These are phyloP conservation scores for Notholithocarpus densiflorus DNA, from an alignment of 306 rosid genomes.

Conservation along the genomic window DNA sequence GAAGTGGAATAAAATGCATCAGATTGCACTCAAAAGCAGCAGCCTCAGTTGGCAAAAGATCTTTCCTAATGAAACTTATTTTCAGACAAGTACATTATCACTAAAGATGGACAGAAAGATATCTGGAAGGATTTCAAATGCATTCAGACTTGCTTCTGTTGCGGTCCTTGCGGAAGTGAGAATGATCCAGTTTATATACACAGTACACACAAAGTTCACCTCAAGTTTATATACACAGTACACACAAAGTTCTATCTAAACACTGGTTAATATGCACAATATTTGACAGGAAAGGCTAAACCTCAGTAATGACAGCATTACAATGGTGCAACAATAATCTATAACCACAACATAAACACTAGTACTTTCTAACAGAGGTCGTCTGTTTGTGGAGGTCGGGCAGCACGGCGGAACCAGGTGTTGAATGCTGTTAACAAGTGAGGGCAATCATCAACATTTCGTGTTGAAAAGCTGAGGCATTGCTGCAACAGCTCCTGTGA, in stretches of 20 bases:
- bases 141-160: background rate
- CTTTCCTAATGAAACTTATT: too few species aligned
- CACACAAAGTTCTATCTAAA: slow-evolving; percentile 15
- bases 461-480: slow-evolving; percentile 84
- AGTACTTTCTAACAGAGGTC: slow-evolving; percentile 13
- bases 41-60: too few species aligned
- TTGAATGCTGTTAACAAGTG: slow-evolving; percentile 82
- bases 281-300: slow-evolving; percentile 16
- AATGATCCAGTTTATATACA: slow-evolving; percentile 23
- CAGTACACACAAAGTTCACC: slow-evolving; percentile 4
- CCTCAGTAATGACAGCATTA: background rate
- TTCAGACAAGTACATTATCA: too few species aligned
- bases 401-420: slow-evolving; percentile 93
- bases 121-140: background rate
- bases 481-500: slow-evolving; percentile 79
- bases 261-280: slow-evolving; percentile 37
- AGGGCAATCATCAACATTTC: slow-evolving; percentile 83
- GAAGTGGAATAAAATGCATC: too few species aligned
- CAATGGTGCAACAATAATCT: slow-evolving; percentile 1
- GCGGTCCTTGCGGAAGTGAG: background rate
- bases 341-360: background rate
- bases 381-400: slow-evolving; percentile 37
- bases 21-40: too few species aligned
- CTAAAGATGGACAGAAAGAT: background rate
- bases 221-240: slow-evolving; percentile 23